phyloP scores from a whole-genome alignment of 805 yeast species.

The Cyberlindnera subsufficiens region DNA sequence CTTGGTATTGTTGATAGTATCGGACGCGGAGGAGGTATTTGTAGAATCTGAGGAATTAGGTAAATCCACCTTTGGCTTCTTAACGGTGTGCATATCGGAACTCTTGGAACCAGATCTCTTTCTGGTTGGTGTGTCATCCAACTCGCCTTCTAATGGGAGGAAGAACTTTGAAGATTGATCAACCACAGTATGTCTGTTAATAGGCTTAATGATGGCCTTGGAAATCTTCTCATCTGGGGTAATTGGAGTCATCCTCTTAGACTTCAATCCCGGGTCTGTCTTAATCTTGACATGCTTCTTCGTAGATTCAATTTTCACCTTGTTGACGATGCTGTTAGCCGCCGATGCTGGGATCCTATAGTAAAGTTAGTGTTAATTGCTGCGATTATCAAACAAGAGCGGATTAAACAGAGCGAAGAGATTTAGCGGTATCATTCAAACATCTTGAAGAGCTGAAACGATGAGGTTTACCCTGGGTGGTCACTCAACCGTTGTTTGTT shows the following conservation, averaged over 20 bases:
- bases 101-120: conserved; percentile 5
- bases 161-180: conserved; percentile 19
- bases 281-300: conserved; percentile 18
- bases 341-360: conserved; percentile 1
- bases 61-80: conserved; percentile 2
- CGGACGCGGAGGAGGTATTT: neutral
- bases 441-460: no score
- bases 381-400: no score
- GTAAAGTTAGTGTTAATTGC: neutral
- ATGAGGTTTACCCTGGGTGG: no score
- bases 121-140: conserved; percentile 14
- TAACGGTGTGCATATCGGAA: neutral
- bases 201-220: conserved; percentile 5
- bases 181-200: conserved; percentile 4
- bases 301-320: neutral
- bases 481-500: no score
- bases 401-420: no score
- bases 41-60: neutral
- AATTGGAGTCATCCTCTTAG: conserved; percentile 6
- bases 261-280: conserved; percentile 7
- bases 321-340: neutral
- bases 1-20: neutral
- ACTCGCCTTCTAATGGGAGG: conserved; percentile 9
- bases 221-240: conserved; percentile 15
- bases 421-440: no score